Evolutionary conservation across 192 early-diverging fungal genomes (phyloP).

Genomic region (Rhizophagus prolifer): DNA sequence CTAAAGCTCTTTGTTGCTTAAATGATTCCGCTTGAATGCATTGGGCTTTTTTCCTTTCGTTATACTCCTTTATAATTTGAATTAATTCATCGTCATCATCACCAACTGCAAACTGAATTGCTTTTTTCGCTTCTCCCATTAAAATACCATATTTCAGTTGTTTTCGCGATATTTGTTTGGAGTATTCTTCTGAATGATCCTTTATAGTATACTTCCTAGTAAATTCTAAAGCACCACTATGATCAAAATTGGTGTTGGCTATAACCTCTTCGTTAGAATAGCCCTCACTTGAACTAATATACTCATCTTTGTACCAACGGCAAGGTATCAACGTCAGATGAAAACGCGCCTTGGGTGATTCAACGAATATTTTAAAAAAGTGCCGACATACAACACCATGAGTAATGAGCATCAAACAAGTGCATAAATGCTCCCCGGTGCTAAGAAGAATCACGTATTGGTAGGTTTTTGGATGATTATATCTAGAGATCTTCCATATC

Average conservation of each 20-base stretch:
- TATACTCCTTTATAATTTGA: background rate
- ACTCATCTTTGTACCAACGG: background rate
- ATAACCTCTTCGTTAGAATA: background rate
- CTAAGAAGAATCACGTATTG: no score
- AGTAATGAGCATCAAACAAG: no score
- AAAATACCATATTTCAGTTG: background rate
- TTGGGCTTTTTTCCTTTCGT: background rate
- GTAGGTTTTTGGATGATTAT: no score
- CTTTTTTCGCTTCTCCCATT: background rate
- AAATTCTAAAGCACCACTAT: background rate
- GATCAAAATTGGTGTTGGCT: background rate
- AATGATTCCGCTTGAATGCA: background rate
- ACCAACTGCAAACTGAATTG: background rate
- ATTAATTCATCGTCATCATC: background rate
- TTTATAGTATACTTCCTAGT: background rate
- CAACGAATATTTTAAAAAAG: no score
- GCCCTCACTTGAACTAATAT: background rate
- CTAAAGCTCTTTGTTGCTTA: no score
- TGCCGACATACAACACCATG: no score
- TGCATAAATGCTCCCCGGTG: no score
- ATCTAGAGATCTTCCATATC: no score
- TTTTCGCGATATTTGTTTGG: background rate
- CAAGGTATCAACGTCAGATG: no score
- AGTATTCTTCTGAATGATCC: background rate
- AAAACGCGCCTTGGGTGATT: no score